These are phyloP conservation scores for Plenodomus lindquistii DNA, from an alignment of 2,329 filamentous ascomycete species.

Conservation along the genomic window DNA sequence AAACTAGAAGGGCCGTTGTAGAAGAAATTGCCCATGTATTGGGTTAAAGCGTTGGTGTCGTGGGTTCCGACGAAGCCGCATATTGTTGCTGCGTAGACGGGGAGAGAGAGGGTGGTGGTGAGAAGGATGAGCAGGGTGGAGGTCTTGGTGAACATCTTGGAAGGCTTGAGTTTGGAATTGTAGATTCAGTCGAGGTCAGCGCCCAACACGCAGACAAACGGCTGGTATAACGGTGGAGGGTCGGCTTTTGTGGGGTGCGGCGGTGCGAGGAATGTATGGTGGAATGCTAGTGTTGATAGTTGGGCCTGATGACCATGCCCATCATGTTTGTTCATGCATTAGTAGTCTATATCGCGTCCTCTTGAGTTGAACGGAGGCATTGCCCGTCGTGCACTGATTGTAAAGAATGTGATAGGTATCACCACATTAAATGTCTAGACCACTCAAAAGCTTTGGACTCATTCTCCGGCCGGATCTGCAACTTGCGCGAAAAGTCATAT, in stretches of 20 bases:
- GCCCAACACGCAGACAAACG: background rate
- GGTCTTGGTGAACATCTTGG: background rate
- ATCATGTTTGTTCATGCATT: background rate
- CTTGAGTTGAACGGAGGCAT: background rate
- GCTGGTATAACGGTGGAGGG: too few species aligned
- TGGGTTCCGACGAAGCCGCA: conserved; percentile 17
- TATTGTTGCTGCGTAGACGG: conserved; percentile 1
- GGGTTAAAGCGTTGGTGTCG: conserved; percentile 8
- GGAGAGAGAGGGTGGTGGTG: background rate
- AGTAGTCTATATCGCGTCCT: background rate
- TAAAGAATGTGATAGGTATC: background rate
- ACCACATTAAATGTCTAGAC: background rate
- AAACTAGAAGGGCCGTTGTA: conserved; percentile 21
- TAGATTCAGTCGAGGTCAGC: background rate
- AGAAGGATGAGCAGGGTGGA: background rate
- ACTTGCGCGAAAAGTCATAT: background rate
- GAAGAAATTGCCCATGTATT: conserved; percentile 32
- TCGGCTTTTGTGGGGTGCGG: background rate
- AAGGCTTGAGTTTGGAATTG: too few species aligned
- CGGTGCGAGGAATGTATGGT: background rate
- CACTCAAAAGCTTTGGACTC: background rate
- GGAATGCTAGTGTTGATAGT: background rate
- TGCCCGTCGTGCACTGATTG: background rate
- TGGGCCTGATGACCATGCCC: background rate
- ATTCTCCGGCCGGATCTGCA: background rate